Evolutionary conservation across 2,329 filamentous ascomycete genomes (phyloP), one percentile per base, ranked within the genome.

Genomic region (Grosmannia clavigera): DNA sequence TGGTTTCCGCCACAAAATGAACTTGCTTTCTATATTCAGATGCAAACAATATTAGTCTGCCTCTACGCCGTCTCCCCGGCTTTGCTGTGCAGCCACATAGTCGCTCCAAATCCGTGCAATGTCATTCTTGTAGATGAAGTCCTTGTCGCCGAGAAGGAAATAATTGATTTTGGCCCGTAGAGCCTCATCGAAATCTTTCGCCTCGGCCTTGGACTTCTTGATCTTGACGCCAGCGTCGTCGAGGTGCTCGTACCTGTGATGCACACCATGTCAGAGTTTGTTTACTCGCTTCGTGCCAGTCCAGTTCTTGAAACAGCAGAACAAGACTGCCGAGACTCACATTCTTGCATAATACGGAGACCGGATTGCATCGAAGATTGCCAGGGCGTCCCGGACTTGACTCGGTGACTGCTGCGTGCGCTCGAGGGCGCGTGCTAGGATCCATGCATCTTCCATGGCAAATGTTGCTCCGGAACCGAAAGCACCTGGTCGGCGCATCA

Each of bases 381-480:
- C 9, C 11, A 58, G 19, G 4, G 57, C 46, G 9, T 58, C 29
- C 12, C 16, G 11, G 19, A 52, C 12, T 1, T 25, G n/a, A 3
- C 3, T 14, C n/a, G n/a, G 19, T 1, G 29, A 35, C n/a, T 25
- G 5, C 19, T 27, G 57, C 16, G 48, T 38, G 31, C 27, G 22
- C 48, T 58, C 46, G 25, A 58, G 57, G 25, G 57, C 46, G 4
- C 57, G 57, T 3, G 57, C 57, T 6, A 58, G 57, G 33, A 58
- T 35, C 48, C 57, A 58, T 16, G 25, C 57, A 22, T 58, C 57
- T 22, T 58, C 57, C 48, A 58, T 52, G 31, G 57, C 57, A 52
- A 53, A 58, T 3, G 57, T 51, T 14, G 57, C 57, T n/a, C 57
- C 57, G 19, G 57, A 58, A 5, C 48, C 57, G 43, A 58, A 58